Base-by-base conservation (phyloP, 192 early-diverging fungal genomes). In the Coemansia sp. region DNA sequence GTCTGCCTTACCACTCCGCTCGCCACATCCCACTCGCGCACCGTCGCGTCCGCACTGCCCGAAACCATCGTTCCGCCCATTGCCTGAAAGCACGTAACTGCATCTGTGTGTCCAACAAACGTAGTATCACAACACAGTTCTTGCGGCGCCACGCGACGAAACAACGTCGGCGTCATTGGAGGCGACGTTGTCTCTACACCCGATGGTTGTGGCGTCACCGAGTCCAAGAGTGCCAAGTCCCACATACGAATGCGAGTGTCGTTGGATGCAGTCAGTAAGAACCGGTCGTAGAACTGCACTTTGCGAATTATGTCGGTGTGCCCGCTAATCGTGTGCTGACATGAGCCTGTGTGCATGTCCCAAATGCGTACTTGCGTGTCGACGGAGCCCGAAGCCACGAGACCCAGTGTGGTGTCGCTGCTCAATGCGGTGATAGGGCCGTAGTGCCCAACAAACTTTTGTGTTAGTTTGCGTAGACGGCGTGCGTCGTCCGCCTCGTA, bases 11-110 rank as follows among this genome's bases (percentile, higher is more conserved):
- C 73, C 56, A 81, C 67, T 23, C 88, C 87, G 27, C 85, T 89
- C 23, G 73, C 68, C 72, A 93, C 51, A 64, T 93, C 91, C 91
- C 91, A 93, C 54, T 89, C 86, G 57, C 85, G 85, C 59, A 93
- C 86, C 1, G 91, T 91, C 55, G 84, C 80, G 71, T 93, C 91
- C 14, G 87, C 84, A 19, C 89, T 85, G 51, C 90, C 91, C 3
- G 90, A 87, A 14, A 91, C 71, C 27, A 83, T 24, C 38, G 63
- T 65, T 11, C 54, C 54, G 3, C 51, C 61, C 3, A 6, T 18
- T 0, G 76, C 73, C 83, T 89, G 71, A 18, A 76, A 59, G 49
- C 64, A 81, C 9, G 77, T 79, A 19, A 79, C 73, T 2, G 68
- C 80, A 26, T 68, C 74, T 0, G 51, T 32, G 39, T 81, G 78